Base-by-base conservation (phyloP, 495 filamentous ascomycete genomes). In the Lophiostoma macrostomum region DNA sequence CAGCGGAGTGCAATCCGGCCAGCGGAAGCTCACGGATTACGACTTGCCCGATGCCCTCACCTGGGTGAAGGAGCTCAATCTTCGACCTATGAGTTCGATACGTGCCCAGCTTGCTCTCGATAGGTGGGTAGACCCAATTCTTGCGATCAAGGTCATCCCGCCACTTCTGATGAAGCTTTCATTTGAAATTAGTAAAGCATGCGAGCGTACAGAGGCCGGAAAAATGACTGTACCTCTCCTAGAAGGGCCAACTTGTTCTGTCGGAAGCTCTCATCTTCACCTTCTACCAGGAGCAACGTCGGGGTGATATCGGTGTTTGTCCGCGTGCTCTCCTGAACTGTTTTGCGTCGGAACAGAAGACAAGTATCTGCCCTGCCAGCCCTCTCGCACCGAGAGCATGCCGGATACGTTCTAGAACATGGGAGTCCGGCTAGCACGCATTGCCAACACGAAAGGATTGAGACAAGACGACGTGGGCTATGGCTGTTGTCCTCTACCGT, bases 321-420 rank as follows among this genome's bases (percentile, higher is more conserved):
- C 1, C 3, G 5, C 16, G 29, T 49, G 6, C 35, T 5, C 43
- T 65, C 62, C 16, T 36, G 13, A n/a, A 13, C 3, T 31, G 43
- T 3, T n/a, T 40, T 61, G 0, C 46, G 41, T 5, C 62, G 62
- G n/a, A 50, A 49, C 0, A 56, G 41, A 10, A 65, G 48, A 50
- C 62, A 65, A 5, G 51, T 11, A 5, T 47, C 20, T 3, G 39
- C 49, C 12, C 34, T 13, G 2, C 53, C 61, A 29, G n/a, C 13
- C 6, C 58, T 28, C 5, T 50, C 28, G 50, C 62, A 65, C 14
- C 62, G 62, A 3, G 53, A 52, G 29, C 62, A 65, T 2, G 58
- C 24, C 2, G 62, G 62, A 12, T 34, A 23, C 5, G 35, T 49
- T 7, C 56, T 32, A 3, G 58, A 56, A 38, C 62, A 65, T 2